phyloP scores from a whole-genome alignment of 164 flowering plant species.

The Chimonanthus salicifolius region DNA sequence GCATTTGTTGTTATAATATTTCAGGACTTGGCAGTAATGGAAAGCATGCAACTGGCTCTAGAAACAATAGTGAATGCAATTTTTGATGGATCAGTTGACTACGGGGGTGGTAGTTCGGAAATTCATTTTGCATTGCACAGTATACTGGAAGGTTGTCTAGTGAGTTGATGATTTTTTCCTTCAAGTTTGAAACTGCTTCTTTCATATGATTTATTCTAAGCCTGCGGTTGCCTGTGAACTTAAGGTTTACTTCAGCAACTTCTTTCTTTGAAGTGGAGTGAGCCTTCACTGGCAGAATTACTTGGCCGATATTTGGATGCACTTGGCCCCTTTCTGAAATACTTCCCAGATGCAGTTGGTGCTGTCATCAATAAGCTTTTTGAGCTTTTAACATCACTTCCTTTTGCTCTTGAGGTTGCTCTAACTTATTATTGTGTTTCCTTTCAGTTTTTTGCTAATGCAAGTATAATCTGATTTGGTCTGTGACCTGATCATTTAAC shows the following conservation, averaged over 20 bases:
- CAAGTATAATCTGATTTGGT: constrained; percentile 1
- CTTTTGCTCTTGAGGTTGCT: constrained; percentile 60
- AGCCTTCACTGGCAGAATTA: constrained; percentile 66
- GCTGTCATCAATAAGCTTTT: constrained; percentile 87
- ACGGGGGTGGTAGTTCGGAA: constrained; percentile 47
- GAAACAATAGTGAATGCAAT: constrained; percentile 62
- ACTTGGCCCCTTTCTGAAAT: constrained; percentile 79
- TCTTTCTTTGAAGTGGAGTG: constrained; percentile 82
- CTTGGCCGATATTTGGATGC: constrained; percentile 82
- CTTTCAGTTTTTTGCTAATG: background rate
- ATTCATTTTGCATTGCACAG: constrained; percentile 38
- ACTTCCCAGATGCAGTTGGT: constrained; percentile 75
- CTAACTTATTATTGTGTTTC: background rate
- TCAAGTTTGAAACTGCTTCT: constrained; percentile 2
- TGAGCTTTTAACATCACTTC: constrained; percentile 84
- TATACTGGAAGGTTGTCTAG: constrained; percentile 73
- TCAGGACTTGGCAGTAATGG: constrained; percentile 69
- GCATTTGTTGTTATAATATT: constrained; percentile 1
- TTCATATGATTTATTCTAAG: constrained; percentile 17
- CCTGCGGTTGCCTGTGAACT: constrained; percentile 21
- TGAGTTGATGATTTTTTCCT: constrained; percentile 12
- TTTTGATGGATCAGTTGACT: constrained; percentile 75
- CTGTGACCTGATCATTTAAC: constrained; percentile 19
- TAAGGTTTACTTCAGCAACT: constrained; percentile 82
- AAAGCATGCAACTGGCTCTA: constrained; percentile 79